phyloP scores from a whole-genome alignment of 371 early-diverging fungal genomes.

The Mortierella sp. region DNA sequence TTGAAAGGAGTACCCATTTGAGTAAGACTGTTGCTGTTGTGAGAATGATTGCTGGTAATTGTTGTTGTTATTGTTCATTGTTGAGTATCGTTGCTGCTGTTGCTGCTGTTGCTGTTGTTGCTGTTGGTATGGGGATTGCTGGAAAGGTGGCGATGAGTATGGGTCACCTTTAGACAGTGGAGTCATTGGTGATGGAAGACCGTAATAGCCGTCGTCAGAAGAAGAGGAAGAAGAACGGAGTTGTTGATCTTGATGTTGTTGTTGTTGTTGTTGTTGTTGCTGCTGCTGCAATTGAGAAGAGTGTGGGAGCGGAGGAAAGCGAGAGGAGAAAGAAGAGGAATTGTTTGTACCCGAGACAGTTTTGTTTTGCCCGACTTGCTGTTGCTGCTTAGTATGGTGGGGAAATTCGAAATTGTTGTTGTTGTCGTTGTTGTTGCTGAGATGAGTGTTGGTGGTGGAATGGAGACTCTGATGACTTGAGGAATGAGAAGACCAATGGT shows the following conservation, averaged over 20 bases:
- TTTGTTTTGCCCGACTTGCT: background rate
- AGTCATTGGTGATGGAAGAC: background rate
- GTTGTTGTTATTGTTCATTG: background rate
- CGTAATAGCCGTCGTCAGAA: background rate
- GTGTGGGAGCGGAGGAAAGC: background rate
- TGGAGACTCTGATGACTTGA: background rate
- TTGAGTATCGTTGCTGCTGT: conserved; percentile 1
- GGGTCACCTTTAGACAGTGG: background rate
- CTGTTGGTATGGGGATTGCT: background rate
- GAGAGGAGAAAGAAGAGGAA: background rate
- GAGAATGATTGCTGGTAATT: conserved; percentile 4
- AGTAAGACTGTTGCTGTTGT: background rate
- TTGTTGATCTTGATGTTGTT: background rate
- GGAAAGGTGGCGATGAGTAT: background rate
- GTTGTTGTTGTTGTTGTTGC: background rate
- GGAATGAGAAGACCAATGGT: conserved; percentile 12
- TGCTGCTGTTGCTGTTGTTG: background rate
- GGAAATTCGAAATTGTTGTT: background rate
- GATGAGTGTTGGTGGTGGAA: background rate
- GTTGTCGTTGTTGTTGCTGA: background rate
- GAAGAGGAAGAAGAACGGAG: background rate
- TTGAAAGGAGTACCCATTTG: background rate
- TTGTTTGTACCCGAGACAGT: background rate
- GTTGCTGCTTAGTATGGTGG: background rate
- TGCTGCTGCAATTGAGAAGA: background rate